Base-by-base conservation (phyloP, 129 eudicot species). In the Deinandra increscens region DNA sequence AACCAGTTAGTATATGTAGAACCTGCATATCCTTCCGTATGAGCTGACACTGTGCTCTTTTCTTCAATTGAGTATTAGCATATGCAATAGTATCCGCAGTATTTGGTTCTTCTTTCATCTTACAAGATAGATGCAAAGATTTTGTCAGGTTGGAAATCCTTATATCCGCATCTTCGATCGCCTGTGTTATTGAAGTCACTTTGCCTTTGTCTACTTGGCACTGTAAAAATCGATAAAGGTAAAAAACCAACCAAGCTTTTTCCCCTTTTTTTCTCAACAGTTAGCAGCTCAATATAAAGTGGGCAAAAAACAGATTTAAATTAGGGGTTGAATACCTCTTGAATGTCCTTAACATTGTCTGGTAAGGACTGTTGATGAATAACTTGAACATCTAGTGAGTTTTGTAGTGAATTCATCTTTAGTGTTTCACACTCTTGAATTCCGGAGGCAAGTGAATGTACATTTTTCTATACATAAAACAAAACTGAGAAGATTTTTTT, bases 11-110 rank as follows among this genome's bases (percentile, higher is more conserved):
- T 45, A 45, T 67, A 68, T 60, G 44, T 14, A 26, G 37, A 58
- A 91, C 97, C 97, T 91, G 97, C 66, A 78, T 45, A 68, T 84
- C 93, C 76, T 75, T 80, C 41, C 87, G 94, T 64, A 82, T 59
- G 72, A 74, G 60, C 65, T 85, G 86, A 59, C 79, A 60, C 38
- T 73, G 66, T 18, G 84, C 80, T 64, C 75, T 86, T 87, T 79
- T 80, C 69, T 59, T 73, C 63, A 91, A 74, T 56, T 80, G 80
- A 70, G 77, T 70, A 37, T 77, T 84, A 54, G 81, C 86, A 61
- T 56, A 62, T 20, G 66, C 44, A 70, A 81, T 66, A 56, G 83
- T 75, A 8, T 83, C 84, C 17, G 58, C 79, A 65, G 69, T 46
- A 67, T 53, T 72, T 15, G 72, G 74, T 78, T 84, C 85, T 50